phyloP scores from a whole-genome alignment of 805 yeast genomes.

The Kluyveromyces nonfermentans region DNA sequence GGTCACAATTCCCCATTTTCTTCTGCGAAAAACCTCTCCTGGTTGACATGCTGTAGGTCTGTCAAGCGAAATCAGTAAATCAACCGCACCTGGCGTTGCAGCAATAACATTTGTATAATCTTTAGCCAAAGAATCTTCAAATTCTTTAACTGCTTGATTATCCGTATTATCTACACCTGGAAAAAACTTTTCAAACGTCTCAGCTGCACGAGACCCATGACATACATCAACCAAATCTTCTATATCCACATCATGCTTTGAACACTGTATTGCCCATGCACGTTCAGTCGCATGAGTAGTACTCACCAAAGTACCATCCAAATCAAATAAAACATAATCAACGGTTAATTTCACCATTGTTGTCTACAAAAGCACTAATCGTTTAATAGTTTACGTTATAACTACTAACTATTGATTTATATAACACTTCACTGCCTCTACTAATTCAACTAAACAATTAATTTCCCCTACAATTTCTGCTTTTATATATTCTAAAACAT shows the following conservation, averaged over 20 bases:
- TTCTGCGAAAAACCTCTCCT: slow-evolving; percentile 17
- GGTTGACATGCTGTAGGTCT: slow-evolving; percentile 15
- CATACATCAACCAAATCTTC: slow-evolving; percentile 54
- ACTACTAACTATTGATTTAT: too few species aligned
- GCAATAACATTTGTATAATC: slow-evolving; percentile 56
- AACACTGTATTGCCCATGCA: slow-evolving; percentile 57
- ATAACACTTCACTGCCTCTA: not conserved
- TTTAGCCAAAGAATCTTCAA: slow-evolving; percentile 56
- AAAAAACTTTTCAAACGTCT: slow-evolving; percentile 55
- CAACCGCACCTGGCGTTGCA: slow-evolving; percentile 62
- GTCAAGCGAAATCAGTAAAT: slow-evolving; percentile 43
- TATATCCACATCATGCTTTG: slow-evolving; percentile 50
- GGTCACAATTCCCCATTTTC: slow-evolving; percentile 76
- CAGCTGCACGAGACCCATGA: slow-evolving; percentile 71
- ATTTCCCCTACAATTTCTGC: too few species aligned
- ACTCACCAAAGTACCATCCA: slow-evolving; percentile 74
- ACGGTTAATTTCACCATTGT: slow-evolving; percentile 9
- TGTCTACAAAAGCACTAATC: not conserved
- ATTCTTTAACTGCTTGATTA: slow-evolving; percentile 38
- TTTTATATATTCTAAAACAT: not conserved
- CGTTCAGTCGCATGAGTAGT: slow-evolving; percentile 69
- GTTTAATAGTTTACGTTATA: too few species aligned
- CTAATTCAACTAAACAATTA: not conserved
- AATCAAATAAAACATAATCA: slow-evolving; percentile 46
- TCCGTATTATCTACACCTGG: slow-evolving; percentile 56